phyloP scores from a whole-genome alignment of 768 basidiomycete species.

The Mycena amicta region DNA sequence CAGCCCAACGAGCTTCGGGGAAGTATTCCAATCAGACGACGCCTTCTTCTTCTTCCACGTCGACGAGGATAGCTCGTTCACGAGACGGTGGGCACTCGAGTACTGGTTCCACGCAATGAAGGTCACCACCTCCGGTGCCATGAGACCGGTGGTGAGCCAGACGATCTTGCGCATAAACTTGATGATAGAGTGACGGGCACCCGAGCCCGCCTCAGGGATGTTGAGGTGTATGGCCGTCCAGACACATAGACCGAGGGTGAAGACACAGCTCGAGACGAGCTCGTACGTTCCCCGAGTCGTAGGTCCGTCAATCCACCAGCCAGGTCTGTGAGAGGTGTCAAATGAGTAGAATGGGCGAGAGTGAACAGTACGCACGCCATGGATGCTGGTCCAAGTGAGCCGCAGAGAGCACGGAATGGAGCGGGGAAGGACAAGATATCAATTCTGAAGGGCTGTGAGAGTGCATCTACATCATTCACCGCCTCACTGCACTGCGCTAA shows the following conservation, averaged over 20 bases:
- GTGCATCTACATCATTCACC: no score
- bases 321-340: neutral
- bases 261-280: slow-evolving; percentile 15
- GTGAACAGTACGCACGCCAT: neutral
- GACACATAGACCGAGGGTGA: slow-evolving; percentile 8
- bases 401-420: no score
- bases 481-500: no score
- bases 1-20: neutral
- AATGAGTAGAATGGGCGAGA: neutral
- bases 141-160: neutral
- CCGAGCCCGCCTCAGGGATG: neutral
- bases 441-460: no score
- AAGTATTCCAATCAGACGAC: neutral
- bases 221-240: neutral
- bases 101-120: slow-evolving; percentile 4
- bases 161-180: slow-evolving; percentile 4
- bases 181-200: neutral
- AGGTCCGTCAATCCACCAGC: slow-evolving; percentile 3
- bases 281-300: slow-evolving; percentile 1
- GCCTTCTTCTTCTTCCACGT: neutral
- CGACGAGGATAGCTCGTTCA: neutral
- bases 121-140: slow-evolving; percentile 5
- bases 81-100: neutral
- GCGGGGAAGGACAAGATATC: no score
- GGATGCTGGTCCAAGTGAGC: no score